phyloP scores from a whole-genome alignment of 495 filamentous ascomycete species.

The Xylaria castorea region DNA sequence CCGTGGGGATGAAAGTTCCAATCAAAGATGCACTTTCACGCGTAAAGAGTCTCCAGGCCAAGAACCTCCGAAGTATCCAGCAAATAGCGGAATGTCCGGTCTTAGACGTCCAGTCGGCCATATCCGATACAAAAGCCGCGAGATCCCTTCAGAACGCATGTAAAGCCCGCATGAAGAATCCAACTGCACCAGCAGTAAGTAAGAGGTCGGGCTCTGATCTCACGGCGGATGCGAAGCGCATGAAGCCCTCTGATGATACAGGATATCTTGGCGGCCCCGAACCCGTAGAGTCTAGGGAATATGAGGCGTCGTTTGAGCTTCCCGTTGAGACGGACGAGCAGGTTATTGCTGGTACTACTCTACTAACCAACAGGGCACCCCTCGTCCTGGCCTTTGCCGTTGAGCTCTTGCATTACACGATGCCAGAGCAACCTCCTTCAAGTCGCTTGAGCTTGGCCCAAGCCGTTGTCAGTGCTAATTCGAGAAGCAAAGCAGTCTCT shows the following conservation, averaged over 20 bases:
- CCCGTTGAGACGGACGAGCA: slow-evolving; percentile 65
- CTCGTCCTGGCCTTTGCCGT: slow-evolving; percentile 83
- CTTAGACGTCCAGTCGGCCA: slow-evolving; percentile 60
- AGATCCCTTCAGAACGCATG: slow-evolving; percentile 70
- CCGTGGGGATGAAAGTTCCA: slow-evolving; percentile 72
- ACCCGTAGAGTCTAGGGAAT: slow-evolving; percentile 62
- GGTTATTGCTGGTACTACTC: slow-evolving; percentile 58
- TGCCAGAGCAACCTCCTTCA: slow-evolving; percentile 83
- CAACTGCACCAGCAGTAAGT: slow-evolving; percentile 30
- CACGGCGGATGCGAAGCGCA: slow-evolving; percentile 49
- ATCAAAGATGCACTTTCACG: slow-evolving; percentile 73
- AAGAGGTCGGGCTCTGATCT: slow-evolving; percentile 47
- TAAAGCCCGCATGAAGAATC: slow-evolving; percentile 65
- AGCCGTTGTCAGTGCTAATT: slow-evolving; percentile 79
- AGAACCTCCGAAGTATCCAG: slow-evolving; percentile 65
- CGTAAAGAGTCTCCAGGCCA: slow-evolving; percentile 69
- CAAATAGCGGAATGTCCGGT: slow-evolving; percentile 67
- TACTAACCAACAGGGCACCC: slow-evolving; percentile 81
- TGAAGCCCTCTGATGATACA: slow-evolving; percentile 42
- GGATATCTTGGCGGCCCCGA: slow-evolving; percentile 44
- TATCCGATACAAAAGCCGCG: slow-evolving; percentile 73
- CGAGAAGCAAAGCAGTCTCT: slow-evolving; percentile 73
- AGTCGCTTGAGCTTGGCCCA: slow-evolving; percentile 80
- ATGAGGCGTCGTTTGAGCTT: slow-evolving; percentile 70
- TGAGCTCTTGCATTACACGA: slow-evolving; percentile 73